Evolutionary conservation across 345 rosid species (phyloP).

Genomic region (Gossypium australe): DNA sequence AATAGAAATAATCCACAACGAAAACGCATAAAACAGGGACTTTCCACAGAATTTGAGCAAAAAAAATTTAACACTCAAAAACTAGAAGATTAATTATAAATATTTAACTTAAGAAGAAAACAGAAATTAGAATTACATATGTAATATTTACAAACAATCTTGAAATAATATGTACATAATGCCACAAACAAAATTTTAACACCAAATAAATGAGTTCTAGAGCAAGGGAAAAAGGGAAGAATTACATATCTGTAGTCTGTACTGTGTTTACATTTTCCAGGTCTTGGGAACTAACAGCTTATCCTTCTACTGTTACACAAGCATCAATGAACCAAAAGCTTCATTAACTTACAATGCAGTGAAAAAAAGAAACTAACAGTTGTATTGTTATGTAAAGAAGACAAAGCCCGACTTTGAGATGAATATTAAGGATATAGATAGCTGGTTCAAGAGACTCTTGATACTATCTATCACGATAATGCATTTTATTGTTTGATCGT

Average conservation of each 20-base stretch:
- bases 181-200: background rate
- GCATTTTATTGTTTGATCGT: background rate
- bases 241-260: background rate
- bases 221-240: background rate
- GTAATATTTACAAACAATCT: background rate
- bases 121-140: background rate
- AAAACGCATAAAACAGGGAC: no score
- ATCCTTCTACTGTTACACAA: background rate
- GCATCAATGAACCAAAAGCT: background rate
- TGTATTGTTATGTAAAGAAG: background rate
- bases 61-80: no score
- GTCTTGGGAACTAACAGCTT: background rate
- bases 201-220: background rate
- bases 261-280: background rate
- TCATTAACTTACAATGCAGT: background rate
- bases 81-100: no score
- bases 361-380: background rate
- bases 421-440: background rate
- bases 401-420: background rate
- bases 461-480: background rate
- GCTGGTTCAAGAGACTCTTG: conserved; percentile 1
- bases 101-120: no score
- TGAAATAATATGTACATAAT: background rate
- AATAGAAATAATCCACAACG: no score
- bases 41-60: no score